A percentile compares a stretch with the other conserved stretches of the same genome.
Conservation (phyloP, 78 protist species). For the Dictyostelium citrinum region DNA sequence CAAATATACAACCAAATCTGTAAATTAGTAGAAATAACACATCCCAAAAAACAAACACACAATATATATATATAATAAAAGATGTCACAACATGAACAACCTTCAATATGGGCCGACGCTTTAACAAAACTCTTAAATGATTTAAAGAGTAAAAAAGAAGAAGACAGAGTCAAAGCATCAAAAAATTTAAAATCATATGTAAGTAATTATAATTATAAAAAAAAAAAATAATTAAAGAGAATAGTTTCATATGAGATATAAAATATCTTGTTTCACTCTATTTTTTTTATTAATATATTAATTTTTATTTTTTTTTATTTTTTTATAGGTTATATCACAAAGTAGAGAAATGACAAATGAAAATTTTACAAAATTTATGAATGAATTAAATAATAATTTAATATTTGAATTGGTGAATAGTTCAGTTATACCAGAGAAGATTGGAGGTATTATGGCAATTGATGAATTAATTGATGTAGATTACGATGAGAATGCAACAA, state of each 20-base stretch:
- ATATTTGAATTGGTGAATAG: conserved; percentile 58
- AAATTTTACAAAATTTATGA: conserved; percentile 54
- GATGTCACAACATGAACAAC: conserved; percentile 1
- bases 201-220: neutral
- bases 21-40: neutral
- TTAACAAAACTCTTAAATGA: conserved; percentile 28
- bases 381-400: conserved; percentile 14
- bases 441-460: conserved; percentile 79
- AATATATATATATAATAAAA: neutral
- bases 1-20: neutral
- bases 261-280: too few relatives aligned
- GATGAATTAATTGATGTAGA: conserved; percentile 75
- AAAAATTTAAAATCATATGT: conserved; percentile 61
- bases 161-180: conserved; percentile 45
- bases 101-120: conserved; percentile 64
- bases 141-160: conserved; percentile 65
- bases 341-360: conserved; percentile 75
- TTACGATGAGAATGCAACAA: conserved; percentile 48
- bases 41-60: neutral
- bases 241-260: neutral
- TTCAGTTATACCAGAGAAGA: conserved; percentile 45
- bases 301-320: neutral
- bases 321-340: conserved; percentile 57
- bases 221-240: neutral
- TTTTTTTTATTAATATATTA: too few relatives aligned